Base-by-base conservation (phyloP, 2,329 filamentous ascomycete species). In the Fusarium multiceps region DNA sequence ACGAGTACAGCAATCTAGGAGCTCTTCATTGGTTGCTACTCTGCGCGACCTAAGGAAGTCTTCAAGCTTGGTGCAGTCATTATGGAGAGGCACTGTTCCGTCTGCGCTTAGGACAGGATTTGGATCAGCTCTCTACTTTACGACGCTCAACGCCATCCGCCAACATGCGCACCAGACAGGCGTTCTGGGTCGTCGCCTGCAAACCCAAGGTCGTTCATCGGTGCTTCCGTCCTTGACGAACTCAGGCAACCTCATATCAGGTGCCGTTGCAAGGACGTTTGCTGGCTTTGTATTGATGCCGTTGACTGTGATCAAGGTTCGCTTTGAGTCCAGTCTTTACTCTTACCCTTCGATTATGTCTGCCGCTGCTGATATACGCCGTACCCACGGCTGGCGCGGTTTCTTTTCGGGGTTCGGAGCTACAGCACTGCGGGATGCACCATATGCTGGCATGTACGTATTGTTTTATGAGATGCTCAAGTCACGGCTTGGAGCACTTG, bases 331-430 rank as follows among this genome's bases (percentile, higher is more conserved):
- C 27, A 94, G 87, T 66, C 83, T 95, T 45, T 99, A 98, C 82
- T 83, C 88, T 5, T 98, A 98, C 82, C 86, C 87, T 25, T 95
- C 93, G 2, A 84, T 98, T 25, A 81, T 87, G 42, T 85, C 89
- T 40, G 96, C 96, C 0, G 89, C 87, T 2, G 83, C 83, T 34
- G 93, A 96, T 72, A 98, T 98, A 28, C 82, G 91, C 55, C 84
- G 85, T 10, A 88, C 84, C 1, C 90, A 95, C 72, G 94, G 96
- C 0, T 59, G 92, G 6, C 88, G 90, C 30, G 96, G 95, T 0
- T 97, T 99, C 80, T 98, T 98, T 76, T 89, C 92, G 0, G 96
- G 96, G 2, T 97, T 97, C 76, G 96, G 96, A 43, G 96, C 95
- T 3, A 99, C 96, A 0, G 93, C 96, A 1, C 88, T 97, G 28